A percentile compares a stretch with the other conserved stretches of the same genome.
These are phyloP conservation scores for Wickerhamomyces bovis DNA, from an alignment of 805 yeast species.

Conservation along the genomic window DNA sequence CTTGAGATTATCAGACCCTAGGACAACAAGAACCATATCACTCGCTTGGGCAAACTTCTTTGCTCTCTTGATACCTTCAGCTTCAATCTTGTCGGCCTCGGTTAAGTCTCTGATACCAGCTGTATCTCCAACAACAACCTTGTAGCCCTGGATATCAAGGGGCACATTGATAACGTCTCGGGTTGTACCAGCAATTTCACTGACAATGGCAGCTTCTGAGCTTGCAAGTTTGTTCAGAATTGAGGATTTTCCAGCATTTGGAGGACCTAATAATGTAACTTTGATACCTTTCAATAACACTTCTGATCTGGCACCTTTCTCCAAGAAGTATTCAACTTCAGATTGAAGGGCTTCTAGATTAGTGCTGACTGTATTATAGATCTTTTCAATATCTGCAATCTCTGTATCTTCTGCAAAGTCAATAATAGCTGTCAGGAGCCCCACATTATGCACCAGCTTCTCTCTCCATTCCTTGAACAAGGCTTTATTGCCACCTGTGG, in stretches of 20 bases:
- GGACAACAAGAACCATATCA: conserved; percentile 63
- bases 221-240: conserved; percentile 69
- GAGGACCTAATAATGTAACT: conserved; percentile 77
- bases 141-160: conserved; percentile 76
- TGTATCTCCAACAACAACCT: conserved; percentile 82
- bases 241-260: conserved; percentile 95
- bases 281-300: conserved; percentile 68
- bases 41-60: conserved; percentile 50
- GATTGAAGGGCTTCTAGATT: conserved; percentile 36
- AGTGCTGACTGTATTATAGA: conserved; percentile 44
- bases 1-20: conserved; percentile 40
- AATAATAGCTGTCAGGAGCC: conserved; percentile 77
- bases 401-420: conserved; percentile 96
- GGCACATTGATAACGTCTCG: conserved; percentile 82
- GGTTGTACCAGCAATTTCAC: conserved; percentile 90
- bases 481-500: conserved; percentile 59
- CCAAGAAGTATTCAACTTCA: conserved; percentile 38
- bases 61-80: conserved; percentile 79
- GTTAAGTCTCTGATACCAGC: conserved; percentile 71
- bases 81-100: conserved; percentile 54
- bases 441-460: conserved; percentile 56
- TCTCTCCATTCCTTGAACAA: conserved; percentile 63
- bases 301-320: conserved; percentile 50
- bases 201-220: conserved; percentile 84
- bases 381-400: conserved; percentile 52